These are phyloP conservation scores for Apiosordaria backusii DNA, from an alignment of 495 filamentous ascomycete species.

Conservation along the genomic window DNA sequence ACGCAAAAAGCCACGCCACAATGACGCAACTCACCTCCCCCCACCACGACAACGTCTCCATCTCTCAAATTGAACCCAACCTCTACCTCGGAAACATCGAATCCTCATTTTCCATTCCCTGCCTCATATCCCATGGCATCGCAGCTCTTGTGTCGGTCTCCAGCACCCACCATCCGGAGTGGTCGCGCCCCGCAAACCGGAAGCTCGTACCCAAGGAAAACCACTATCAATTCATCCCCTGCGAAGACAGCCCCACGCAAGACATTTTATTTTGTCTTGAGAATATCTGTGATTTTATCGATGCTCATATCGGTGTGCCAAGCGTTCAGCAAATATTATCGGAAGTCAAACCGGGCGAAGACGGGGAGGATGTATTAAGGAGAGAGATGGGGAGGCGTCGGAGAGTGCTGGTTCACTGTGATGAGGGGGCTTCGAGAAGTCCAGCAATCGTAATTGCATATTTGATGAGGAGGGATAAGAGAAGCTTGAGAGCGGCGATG, in stretches of 20 bases:
- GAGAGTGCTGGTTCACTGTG: slow-evolving; percentile 4
- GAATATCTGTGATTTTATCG: slow-evolving; percentile 42
- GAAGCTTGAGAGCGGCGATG: background rate
- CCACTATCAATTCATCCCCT: slow-evolving; percentile 34
- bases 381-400: background rate
- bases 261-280: slow-evolving; percentile 35
- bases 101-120: slow-evolving; percentile 26
- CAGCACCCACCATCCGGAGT: slow-evolving; percentile 8
- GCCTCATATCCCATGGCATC: slow-evolving; percentile 33
- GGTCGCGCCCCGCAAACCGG: slow-evolving; percentile 26
- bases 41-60: background rate
- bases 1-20: background rate
- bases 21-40: background rate
- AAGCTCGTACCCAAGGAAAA: slow-evolving; percentile 30
- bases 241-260: slow-evolving; percentile 36
- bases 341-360: background rate
- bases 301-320: slow-evolving; percentile 14
- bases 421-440: background rate
- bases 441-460: background rate
- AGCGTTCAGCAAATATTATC: background rate
- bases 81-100: slow-evolving; percentile 38
- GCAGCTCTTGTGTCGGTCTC: slow-evolving; percentile 38
- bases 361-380: slow-evolving; percentile 19
- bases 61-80: slow-evolving; percentile 35
- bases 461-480: background rate